Evolutionary conservation across 2,329 filamentous ascomycete genomes (phyloP), one percentile per base, ranked within the genome.

Genomic region (Neopestalotiopsis sp.): DNA sequence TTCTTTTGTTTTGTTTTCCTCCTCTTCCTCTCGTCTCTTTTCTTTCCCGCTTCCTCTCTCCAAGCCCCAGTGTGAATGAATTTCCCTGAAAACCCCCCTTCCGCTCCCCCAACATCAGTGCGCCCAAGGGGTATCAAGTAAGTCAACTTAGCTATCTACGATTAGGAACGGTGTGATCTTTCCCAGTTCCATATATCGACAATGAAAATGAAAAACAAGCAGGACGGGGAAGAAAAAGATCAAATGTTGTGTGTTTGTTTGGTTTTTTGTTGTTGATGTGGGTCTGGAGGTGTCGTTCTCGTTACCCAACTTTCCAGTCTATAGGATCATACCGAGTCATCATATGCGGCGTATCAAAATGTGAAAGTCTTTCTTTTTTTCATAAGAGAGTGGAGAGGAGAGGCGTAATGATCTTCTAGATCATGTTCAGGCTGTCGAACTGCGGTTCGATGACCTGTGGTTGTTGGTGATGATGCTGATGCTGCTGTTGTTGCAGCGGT

Each of bases 341-440:
- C 68, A 70, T 70, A 58, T 71, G 52, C 56, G 56, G 71, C 71
- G 61, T 64, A 28, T 64, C 61, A 34, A 49, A 74, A 74, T 58
- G 66, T 72, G 58, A 64, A 74, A 70, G 68, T 71, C 72, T 62
- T 67, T 49, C 28, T 42, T 40, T 17, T 30, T 60, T 68, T 68
- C 30, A 58, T 64, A 68, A 30, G 52, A 69, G 68, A 70, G 45
- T 28, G 24, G 24, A 28, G 24, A 28, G 24, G 24, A 28, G 24
- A 28, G 56, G 45, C 38, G 68, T 59, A 32, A 13, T 65, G 62
- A 61, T 61, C 30, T 45, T 66, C 80, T 76, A 85, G 72, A 85
- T 86, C 84, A 86, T 85, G 67, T 83, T 85, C 14, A 81, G 76
- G 40, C 83, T 74, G 38, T 79, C 80, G 42, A 85, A 80, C 56